phyloP scores from a whole-genome alignment of 2,329 filamentous ascomycete genomes.

The Knufia fluminis region DNA sequence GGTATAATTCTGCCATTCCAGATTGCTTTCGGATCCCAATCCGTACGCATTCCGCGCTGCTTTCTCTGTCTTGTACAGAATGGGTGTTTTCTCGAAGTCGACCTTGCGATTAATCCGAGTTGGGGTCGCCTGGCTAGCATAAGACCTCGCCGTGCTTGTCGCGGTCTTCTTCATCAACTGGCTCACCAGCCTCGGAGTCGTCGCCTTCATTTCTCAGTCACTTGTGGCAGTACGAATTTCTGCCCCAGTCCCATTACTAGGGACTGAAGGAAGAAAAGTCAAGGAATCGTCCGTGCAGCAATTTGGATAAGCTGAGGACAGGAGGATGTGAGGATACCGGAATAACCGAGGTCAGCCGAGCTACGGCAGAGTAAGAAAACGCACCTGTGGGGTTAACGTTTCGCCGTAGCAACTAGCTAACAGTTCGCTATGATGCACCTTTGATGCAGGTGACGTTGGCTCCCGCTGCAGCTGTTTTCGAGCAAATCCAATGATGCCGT shows the following conservation, averaged over 20 bases:
- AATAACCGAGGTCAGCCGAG: background rate
- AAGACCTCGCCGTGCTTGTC: slow-evolving; percentile 1
- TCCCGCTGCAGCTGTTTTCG: too few relatives aligned
- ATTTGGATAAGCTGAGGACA: too few relatives aligned
- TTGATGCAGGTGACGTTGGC: too few relatives aligned
- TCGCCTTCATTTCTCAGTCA: background rate
- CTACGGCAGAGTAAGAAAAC: too few relatives aligned
- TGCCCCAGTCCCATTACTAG: background rate
- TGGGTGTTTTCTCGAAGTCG: slow-evolving; percentile 72
- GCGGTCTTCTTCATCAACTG: background rate
- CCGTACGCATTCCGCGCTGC: slow-evolving; percentile 62
- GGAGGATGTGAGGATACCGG: too few relatives aligned
- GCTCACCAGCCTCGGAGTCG: background rate
- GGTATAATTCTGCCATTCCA: slow-evolving; percentile 85
- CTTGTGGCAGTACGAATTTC: background rate
- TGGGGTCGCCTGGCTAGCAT: slow-evolving; percentile 30
- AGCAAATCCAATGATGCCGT: too few relatives aligned
- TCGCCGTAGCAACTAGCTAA: too few relatives aligned
- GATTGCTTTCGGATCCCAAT: slow-evolving; percentile 61
- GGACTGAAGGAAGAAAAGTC: background rate
- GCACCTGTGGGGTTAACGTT: too few relatives aligned
- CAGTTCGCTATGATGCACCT: too few relatives aligned
- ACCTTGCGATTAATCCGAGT: slow-evolving; percentile 71
- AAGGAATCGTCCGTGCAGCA: background rate
- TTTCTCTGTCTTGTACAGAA: slow-evolving; percentile 72